phyloP scores from a whole-genome alignment of 768 basidiomycete genomes.

The Boletus vinaceobasis region DNA sequence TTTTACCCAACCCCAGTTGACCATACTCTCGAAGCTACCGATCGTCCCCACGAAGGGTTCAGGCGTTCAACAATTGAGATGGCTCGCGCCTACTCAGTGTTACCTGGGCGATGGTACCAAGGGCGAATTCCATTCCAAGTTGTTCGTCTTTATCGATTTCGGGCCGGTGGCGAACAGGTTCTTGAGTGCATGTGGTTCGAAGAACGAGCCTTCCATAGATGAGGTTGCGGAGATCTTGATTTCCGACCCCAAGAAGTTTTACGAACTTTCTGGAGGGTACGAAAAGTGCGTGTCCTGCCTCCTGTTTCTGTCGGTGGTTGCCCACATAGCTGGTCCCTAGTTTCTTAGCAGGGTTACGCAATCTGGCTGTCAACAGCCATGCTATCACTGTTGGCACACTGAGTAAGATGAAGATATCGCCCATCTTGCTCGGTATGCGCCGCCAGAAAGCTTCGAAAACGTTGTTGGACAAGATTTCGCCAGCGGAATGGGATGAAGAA shows the following conservation, averaged over 20 bases:
- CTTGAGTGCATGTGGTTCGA: constrained; percentile 82
- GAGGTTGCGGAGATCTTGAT: constrained; percentile 73
- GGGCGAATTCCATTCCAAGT: constrained; percentile 66
- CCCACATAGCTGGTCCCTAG: constrained; percentile 36
- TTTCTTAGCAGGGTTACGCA: constrained; percentile 77
- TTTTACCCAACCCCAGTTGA: constrained; percentile 55
- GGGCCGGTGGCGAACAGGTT: constrained; percentile 80
- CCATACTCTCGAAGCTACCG: constrained; percentile 49
- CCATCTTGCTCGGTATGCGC: constrained; percentile 74
- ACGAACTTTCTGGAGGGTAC: constrained; percentile 63
- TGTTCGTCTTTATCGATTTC: constrained; percentile 90
- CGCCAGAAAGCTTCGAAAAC: constrained; percentile 41
- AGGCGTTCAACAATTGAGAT: constrained; percentile 35
- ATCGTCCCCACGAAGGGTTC: constrained; percentile 63
- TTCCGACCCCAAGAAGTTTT: constrained; percentile 67
- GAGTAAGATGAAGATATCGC: constrained; percentile 61
- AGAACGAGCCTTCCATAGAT: constrained; percentile 80
- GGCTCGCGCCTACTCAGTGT: constrained; percentile 62
- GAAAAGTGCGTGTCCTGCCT: constrained; percentile 48
- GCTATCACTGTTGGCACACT: constrained; percentile 48
- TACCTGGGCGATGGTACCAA: constrained; percentile 56
- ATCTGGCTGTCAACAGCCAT: constrained; percentile 73
- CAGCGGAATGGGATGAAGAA: constrained; percentile 52
- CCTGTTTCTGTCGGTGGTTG: background rate
- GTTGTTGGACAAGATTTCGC: constrained; percentile 18